phyloP scores from a whole-genome alignment of 441 rosid species.

The Pelargonium myrrhifolium region DNA sequence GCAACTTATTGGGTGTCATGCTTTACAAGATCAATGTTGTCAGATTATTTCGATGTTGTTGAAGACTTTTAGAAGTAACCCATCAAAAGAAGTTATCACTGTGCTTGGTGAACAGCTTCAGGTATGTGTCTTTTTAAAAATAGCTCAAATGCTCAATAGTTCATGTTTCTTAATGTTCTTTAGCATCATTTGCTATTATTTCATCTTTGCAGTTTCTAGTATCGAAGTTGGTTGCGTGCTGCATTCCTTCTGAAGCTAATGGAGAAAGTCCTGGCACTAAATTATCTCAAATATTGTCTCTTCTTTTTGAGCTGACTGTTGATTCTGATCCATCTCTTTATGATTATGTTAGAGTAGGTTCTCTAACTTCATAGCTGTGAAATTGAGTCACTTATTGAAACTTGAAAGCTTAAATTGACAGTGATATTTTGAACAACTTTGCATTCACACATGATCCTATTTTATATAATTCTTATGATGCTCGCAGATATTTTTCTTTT shows the following conservation, averaged over 20 bases:
- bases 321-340: slow-evolving; percentile 60
- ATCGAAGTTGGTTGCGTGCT: slow-evolving; percentile 82
- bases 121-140: slow-evolving; percentile 36
- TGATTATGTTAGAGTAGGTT: slow-evolving; percentile 71
- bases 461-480: not conserved
- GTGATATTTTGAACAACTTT: not conserved
- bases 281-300: slow-evolving; percentile 49
- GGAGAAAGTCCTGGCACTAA: slow-evolving; percentile 39
- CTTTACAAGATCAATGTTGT: slow-evolving; percentile 91
- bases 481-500: not conserved
- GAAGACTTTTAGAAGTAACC: slow-evolving; percentile 47
- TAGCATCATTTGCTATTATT: slow-evolving; percentile 15
- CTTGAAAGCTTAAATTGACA: not conserved
- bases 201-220: slow-evolving; percentile 69
- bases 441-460: not conserved
- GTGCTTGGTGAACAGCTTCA: slow-evolving; percentile 96
- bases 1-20: slow-evolving; percentile 54
- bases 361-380: slow-evolving; percentile 13
- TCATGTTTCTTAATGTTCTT: slow-evolving; percentile 6
- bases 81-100: slow-evolving; percentile 52
- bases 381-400: not conserved
- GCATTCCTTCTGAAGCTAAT: slow-evolving; percentile 46
- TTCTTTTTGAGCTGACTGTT: slow-evolving; percentile 65
- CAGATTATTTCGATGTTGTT: slow-evolving; percentile 57
- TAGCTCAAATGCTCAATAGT: not conserved